These are phyloP conservation scores for Aspergillus proliferans DNA, from an alignment of 2,329 filamentous ascomycete genomes.

Conservation along the genomic window DNA sequence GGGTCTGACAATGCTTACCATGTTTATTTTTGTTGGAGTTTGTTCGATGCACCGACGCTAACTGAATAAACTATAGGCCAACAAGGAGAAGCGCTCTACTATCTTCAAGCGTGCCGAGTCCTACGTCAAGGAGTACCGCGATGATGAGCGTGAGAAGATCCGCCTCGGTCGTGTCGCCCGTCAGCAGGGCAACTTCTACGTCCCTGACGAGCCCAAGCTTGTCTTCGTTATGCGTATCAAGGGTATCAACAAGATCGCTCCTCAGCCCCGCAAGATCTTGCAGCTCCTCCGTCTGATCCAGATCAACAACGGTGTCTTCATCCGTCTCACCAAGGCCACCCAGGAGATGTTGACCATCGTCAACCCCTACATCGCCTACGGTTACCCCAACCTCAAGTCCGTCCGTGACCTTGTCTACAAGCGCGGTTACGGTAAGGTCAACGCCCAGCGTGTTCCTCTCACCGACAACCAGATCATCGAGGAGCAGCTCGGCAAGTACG, in stretches of 20 bases:
- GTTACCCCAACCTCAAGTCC: slow-evolving; percentile 98
- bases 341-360: slow-evolving; percentile 96
- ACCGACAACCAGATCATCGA: slow-evolving; percentile 98
- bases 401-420: slow-evolving; percentile 99
- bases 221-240: slow-evolving; percentile 99
- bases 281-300: slow-evolving; percentile 98
- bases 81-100: slow-evolving; percentile 96
- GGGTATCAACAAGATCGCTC: slow-evolving; percentile 99
- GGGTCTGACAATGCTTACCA: slow-evolving; percentile 64
- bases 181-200: slow-evolving; percentile 87
- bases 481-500: slow-evolving; percentile 93
- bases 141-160: slow-evolving; percentile 97
- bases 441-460: slow-evolving; percentile 94
- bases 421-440: slow-evolving; percentile 97
- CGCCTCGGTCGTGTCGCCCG: slow-evolving; percentile 84
- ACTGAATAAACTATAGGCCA: slow-evolving; percentile 57
- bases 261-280: slow-evolving; percentile 99
- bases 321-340: slow-evolving; percentile 96
- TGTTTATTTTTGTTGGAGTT: slow-evolving; percentile 10
- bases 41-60: slow-evolving; percentile 14
- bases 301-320: slow-evolving; percentile 99
- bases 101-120: slow-evolving; percentile 99
- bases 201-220: slow-evolving; percentile 90
- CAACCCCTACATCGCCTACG: slow-evolving; percentile 98
- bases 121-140: slow-evolving; percentile 99